Percentiles rank a stretch among this genome's conserved stretches.
Evolutionary conservation across 768 basidiomycete species (phyloP).

Genomic region (Boletus coccyginus): DNA sequence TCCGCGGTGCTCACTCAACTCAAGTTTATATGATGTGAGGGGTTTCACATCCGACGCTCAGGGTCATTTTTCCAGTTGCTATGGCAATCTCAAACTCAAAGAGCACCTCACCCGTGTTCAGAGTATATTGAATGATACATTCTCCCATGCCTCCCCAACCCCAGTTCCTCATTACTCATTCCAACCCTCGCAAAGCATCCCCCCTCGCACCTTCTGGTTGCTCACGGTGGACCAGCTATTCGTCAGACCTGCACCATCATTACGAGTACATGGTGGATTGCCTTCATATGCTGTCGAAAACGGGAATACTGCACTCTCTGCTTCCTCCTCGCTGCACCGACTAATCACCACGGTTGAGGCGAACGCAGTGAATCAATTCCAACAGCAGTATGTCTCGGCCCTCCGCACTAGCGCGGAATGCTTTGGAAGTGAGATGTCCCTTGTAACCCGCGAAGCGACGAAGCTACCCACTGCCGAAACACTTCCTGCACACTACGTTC

Average conservation of each 20-base stretch:
- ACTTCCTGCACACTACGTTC: slow-evolving; percentile 9
- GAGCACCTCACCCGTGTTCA: background rate
- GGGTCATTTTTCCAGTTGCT: slow-evolving; percentile 9
- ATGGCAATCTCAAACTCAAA: slow-evolving; percentile 3
- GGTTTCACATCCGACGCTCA: background rate
- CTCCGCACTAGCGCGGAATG: slow-evolving; percentile 8
- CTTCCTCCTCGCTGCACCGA: background rate
- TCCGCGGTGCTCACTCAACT: background rate
- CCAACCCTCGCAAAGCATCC: background rate
- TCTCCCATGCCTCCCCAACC: background rate
- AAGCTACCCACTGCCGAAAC: background rate
- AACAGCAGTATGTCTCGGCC: slow-evolving; percentile 7
- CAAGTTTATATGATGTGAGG: background rate
- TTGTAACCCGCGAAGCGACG: background rate
- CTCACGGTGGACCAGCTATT: slow-evolving; percentile 2
- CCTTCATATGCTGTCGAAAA: background rate
- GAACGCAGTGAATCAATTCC: slow-evolving; percentile 10
- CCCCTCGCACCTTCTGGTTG: background rate
- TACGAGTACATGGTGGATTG: background rate
- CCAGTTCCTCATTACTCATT: slow-evolving; percentile 6
- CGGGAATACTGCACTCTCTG: background rate
- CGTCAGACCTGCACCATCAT: background rate
- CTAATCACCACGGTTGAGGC: slow-evolving; percentile 3
- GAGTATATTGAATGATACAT: background rate
- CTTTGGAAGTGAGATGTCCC: slow-evolving; percentile 4